Conservation (phyloP, 2,329 filamentous ascomycete species). For the Alternaria atra region DNA sequence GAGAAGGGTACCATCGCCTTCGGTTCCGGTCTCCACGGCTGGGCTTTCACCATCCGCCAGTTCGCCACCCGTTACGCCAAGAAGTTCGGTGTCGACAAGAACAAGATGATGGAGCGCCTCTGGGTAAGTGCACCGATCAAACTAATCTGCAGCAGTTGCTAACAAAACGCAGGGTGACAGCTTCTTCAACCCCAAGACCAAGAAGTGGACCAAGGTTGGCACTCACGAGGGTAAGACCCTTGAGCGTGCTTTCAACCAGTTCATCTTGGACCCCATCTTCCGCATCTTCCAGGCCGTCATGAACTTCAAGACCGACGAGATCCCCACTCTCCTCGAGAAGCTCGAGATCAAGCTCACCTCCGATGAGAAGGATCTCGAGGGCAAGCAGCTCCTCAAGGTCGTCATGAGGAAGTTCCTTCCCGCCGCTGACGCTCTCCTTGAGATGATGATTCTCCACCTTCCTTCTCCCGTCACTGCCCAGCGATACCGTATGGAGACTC, state of each 20-base stretch:
- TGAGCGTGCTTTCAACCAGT: conserved; percentile 99
- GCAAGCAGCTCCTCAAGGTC: conserved; percentile 97
- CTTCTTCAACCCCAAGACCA: conserved; percentile 99
- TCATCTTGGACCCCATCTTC: conserved; percentile 99
- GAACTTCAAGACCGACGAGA: conserved; percentile 98
- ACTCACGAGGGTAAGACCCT: conserved; percentile 86
- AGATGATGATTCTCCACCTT: conserved; percentile 99
- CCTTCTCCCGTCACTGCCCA: conserved; percentile 96
- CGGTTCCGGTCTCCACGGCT: conserved; percentile 99
- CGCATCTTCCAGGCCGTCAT: conserved; percentile 96
- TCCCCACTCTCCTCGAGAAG: conserved; percentile 84
- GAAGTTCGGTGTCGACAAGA: conserved; percentile 99
- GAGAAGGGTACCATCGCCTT: conserved; percentile 98
- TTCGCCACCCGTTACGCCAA: conserved; percentile 96
- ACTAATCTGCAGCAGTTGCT: conserved; percentile 22
- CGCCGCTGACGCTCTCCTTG: conserved; percentile 94
- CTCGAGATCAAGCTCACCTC: conserved; percentile 87
- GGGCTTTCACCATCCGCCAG: conserved; percentile 99
- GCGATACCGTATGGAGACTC: conserved; percentile 96
- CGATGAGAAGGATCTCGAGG: conserved; percentile 93
- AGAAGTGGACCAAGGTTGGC: conserved; percentile 97
- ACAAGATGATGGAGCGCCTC: conserved; percentile 99
- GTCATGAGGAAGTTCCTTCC: conserved; percentile 99
- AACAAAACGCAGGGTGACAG: conserved; percentile 76
- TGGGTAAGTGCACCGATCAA: conserved; percentile 70